Conservation (phyloP, 2,329 filamentous ascomycete genomes). For the Harringtonia lauricola region DNA sequence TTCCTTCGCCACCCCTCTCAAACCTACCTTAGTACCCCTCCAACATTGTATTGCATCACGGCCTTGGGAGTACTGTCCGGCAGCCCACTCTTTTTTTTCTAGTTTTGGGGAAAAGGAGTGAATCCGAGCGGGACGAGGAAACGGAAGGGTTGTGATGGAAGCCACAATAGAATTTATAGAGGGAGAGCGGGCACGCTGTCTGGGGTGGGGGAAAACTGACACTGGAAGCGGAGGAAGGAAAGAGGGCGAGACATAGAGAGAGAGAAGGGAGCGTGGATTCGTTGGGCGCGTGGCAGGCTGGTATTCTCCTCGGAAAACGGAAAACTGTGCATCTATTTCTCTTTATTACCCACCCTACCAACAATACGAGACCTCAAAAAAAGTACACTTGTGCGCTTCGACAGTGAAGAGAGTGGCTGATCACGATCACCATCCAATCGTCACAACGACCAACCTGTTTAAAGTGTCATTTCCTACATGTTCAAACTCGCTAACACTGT, state of each 20-base stretch:
- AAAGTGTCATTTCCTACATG: too few relatives aligned
- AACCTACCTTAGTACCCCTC: not conserved
- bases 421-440: too few relatives aligned
- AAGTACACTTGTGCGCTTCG: not conserved
- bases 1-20: too few relatives aligned
- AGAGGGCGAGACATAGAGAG: not conserved
- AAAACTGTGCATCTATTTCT: conserved; percentile 10
- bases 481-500: too few relatives aligned
- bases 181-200: too few relatives aligned
- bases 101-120: too few relatives aligned
- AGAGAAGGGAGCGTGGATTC: not conserved
- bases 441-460: too few relatives aligned
- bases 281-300: conserved; percentile 11
- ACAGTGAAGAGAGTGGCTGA: not conserved
- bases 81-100: too few relatives aligned
- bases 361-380: conserved; percentile 5
- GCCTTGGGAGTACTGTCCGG: too few relatives aligned
- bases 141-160: not conserved
- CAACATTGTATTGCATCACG: too few relatives aligned
- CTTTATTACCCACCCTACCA: conserved; percentile 3
- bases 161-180: not conserved
- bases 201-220: too few relatives aligned
- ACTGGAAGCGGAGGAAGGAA: not conserved
- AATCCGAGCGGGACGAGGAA: too few relatives aligned
- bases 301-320: conserved; percentile 11